Conservation (phyloP, 768 basidiomycete genomes). For the Cystofilobasidium capitatum region DNA sequence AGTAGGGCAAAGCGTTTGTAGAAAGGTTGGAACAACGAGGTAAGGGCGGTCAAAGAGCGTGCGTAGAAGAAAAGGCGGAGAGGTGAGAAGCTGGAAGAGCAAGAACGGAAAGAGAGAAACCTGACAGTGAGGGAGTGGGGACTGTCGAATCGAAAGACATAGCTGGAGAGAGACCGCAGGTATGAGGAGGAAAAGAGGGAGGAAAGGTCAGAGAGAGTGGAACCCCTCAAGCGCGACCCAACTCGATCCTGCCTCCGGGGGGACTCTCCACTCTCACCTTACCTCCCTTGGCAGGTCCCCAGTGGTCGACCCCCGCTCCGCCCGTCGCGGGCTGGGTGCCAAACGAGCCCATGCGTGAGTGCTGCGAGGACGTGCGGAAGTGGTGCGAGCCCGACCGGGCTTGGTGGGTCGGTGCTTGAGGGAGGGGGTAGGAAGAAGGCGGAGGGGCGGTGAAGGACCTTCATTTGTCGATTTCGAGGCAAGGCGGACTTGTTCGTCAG, state of each 20-base stretch:
- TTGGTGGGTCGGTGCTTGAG: not conserved
- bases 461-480: too few species aligned
- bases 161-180: not conserved
- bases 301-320: not conserved
- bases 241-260: not conserved
- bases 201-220: not conserved
- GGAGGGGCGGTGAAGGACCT: not conserved
- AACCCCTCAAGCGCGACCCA: not conserved
- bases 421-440: not conserved
- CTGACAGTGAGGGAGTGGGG: too few species aligned
- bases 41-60: not conserved
- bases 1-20: not conserved
- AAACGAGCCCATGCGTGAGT: conserved; percentile 24
- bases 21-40: not conserved
- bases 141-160: too few species aligned
- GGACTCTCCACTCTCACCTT: conserved; percentile 16
- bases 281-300: conserved; percentile 12
- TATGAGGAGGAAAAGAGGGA: not conserved
- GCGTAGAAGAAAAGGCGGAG: too few species aligned
- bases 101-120: too few species aligned
- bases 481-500: too few species aligned
- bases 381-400: too few species aligned
- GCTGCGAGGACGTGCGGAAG: conserved; percentile 9
- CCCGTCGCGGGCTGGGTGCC: not conserved
- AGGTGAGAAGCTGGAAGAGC: too few species aligned